These are phyloP conservation scores for Backusella circina DNA, from an alignment of 192 early-diverging fungal genomes.

Conservation along the genomic window DNA sequence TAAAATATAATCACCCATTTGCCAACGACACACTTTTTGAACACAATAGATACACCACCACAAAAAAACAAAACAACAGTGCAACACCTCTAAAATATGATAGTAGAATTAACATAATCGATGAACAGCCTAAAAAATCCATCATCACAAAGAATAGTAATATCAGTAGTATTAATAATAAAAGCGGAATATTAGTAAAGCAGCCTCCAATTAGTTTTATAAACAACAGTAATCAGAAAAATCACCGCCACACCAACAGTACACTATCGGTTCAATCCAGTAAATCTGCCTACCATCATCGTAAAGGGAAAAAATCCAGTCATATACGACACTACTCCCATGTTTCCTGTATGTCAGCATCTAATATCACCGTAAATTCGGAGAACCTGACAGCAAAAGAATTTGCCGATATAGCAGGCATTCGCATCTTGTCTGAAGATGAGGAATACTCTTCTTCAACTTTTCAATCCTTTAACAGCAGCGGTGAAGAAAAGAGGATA, in stretches of 20 bases:
- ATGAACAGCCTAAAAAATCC: not conserved
- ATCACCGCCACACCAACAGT: slow-evolving; percentile 23
- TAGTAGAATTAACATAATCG: not conserved
- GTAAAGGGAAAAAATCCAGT: not conserved
- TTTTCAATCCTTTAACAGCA: not conserved
- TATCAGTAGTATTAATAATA: not conserved
- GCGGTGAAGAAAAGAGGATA: not conserved
- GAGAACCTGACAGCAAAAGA: slow-evolving; percentile 35
- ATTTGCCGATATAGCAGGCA: slow-evolving; percentile 35
- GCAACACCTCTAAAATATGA: not conserved
- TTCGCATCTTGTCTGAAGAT: slow-evolving; percentile 22
- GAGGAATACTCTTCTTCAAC: not conserved
- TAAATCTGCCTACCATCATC: not conserved
- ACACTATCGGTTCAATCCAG: not conserved
- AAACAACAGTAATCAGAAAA: not conserved
- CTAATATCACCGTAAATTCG: slow-evolving; percentile 34
- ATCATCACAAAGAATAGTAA: slow-evolving; percentile 7
- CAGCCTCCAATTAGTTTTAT: not conserved
- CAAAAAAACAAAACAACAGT: not conserved
- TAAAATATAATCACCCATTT: not conserved
- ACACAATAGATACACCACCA: slow-evolving; percentile 3
- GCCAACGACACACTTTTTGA: slow-evolving; percentile 5
- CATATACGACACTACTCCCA: slow-evolving; percentile 29
- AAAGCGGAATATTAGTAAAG: slow-evolving; percentile 1
- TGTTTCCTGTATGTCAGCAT: slow-evolving; percentile 20